A percentile compares a stretch with the other conserved stretches of the same genome.
Evolutionary conservation across 1,284 basidiomycete genomes (phyloP).

Genomic region (Apiotrichum domesticum): DNA sequence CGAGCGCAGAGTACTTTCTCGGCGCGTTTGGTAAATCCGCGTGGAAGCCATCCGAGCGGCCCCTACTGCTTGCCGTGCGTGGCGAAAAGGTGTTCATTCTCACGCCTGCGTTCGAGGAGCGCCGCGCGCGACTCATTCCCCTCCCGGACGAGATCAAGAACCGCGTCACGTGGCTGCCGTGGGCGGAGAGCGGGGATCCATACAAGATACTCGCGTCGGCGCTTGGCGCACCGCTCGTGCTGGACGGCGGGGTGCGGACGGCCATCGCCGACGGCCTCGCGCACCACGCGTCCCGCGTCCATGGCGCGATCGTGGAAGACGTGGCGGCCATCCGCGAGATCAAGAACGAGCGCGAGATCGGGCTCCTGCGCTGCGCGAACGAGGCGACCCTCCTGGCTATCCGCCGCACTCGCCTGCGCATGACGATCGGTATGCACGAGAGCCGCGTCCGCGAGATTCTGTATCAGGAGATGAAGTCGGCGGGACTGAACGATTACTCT

Average conservation of each 20-base stretch:
- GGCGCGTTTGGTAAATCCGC: conserved; percentile 56
- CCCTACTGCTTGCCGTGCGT: conserved; percentile 63
- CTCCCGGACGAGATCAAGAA: conserved; percentile 50
- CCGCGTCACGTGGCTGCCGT: conserved; percentile 56
- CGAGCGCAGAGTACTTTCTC: conserved; percentile 63
- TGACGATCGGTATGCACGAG: conserved; percentile 69
- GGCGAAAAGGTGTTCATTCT: conserved; percentile 54
- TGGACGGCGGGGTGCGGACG: no score
- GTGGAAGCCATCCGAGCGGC: conserved; percentile 71
- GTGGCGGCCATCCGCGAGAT: conserved; percentile 57
- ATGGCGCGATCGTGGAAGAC: no score
- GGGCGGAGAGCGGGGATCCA: conserved; percentile 68
- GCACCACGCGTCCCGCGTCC: no score
- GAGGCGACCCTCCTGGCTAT: conserved; percentile 73
- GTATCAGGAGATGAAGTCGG: conserved; percentile 53
- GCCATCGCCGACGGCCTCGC: no score
- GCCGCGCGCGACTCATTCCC: conserved; percentile 55
- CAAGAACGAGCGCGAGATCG: conserved; percentile 65
- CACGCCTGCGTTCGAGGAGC: conserved; percentile 69
- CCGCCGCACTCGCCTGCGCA: conserved; percentile 57
- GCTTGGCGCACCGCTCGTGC: conserved; percentile 30
- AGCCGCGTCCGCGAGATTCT: conserved; percentile 60
- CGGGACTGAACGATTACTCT: conserved; percentile 57
- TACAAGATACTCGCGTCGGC: conserved; percentile 55
- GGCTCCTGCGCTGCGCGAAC: conserved; percentile 68